Conservation (phyloP, 495 filamentous ascomycete species). For the Parathielavia appendiculata region DNA sequence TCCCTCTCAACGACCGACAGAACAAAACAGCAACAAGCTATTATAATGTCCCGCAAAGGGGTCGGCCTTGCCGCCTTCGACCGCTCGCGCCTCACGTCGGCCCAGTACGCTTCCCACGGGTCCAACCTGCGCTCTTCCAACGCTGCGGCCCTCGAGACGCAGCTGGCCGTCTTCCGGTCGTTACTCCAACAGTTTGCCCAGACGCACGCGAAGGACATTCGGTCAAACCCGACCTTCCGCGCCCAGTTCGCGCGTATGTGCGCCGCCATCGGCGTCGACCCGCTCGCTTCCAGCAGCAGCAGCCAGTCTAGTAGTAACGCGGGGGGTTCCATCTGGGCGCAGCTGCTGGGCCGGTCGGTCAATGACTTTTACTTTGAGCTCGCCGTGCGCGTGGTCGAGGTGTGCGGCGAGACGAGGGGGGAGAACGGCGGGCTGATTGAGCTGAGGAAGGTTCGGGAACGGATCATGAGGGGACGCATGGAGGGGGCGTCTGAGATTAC, state of each 20-base stretch:
- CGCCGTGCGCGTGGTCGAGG: slow-evolving; percentile 86
- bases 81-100: slow-evolving; percentile 69
- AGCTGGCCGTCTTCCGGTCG: slow-evolving; percentile 92
- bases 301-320: slow-evolving; percentile 39
- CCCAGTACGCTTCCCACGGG: slow-evolving; percentile 86
- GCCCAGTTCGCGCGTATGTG: slow-evolving; percentile 99
- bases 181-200: slow-evolving; percentile 89
- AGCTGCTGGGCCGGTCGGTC: slow-evolving; percentile 81
- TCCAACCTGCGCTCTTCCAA: slow-evolving; percentile 74
- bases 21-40: neutral
- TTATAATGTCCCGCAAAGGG: slow-evolving; percentile 62
- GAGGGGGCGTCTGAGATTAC: slow-evolving; percentile 72
- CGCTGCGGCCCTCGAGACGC: slow-evolving; percentile 75
- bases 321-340: slow-evolving; percentile 76
- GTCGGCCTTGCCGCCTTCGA: slow-evolving; percentile 91
- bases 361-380: slow-evolving; percentile 99
- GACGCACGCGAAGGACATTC: slow-evolving; percentile 90
- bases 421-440: slow-evolving; percentile 93
- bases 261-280: slow-evolving; percentile 92
- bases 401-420: slow-evolving; percentile 77
- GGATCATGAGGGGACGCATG: slow-evolving; percentile 64
- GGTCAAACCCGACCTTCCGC: slow-evolving; percentile 88
- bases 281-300: slow-evolving; percentile 63
- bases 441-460: slow-evolving; percentile 70
- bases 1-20: neutral